Conservation (phyloP, 345 rosid genomes). For the Cardamine occulta region DNA sequence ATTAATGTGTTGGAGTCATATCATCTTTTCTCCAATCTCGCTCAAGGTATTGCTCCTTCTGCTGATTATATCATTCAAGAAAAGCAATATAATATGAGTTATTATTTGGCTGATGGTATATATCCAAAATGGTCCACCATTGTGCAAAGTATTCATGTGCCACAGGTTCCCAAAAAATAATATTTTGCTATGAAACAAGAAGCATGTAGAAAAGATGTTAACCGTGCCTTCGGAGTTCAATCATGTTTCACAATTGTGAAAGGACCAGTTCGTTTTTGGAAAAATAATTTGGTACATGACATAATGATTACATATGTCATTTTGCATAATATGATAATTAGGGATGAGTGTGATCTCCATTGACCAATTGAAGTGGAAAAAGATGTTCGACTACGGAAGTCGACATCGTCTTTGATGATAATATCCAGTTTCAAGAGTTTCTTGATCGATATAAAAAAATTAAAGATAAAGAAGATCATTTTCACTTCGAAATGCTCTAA, state of each 20-base stretch:
- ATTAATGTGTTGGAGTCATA: background rate
- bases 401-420: too few relatives aligned
- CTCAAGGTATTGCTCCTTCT: background rate
- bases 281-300: background rate
- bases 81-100: background rate
- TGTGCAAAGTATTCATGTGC: background rate
- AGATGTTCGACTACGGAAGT: too few relatives aligned
- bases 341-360: too few relatives aligned
- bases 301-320: too few relatives aligned
- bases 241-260: too few relatives aligned
- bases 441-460: too few relatives aligned
- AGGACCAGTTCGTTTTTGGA: background rate
- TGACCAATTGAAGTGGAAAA: too few relatives aligned
- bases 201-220: background rate
- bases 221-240: background rate
- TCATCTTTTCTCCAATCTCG: background rate
- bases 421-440: too few relatives aligned
- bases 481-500: too few relatives aligned
- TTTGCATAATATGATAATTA: too few relatives aligned
- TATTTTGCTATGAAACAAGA: background rate
- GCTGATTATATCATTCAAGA: background rate
- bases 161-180: background rate
- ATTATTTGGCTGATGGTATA: background rate
- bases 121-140: background rate
- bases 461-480: too few relatives aligned